Base-by-base conservation (phyloP, 495 filamentous ascomycete genomes). In the Durotheca rogersii region DNA sequence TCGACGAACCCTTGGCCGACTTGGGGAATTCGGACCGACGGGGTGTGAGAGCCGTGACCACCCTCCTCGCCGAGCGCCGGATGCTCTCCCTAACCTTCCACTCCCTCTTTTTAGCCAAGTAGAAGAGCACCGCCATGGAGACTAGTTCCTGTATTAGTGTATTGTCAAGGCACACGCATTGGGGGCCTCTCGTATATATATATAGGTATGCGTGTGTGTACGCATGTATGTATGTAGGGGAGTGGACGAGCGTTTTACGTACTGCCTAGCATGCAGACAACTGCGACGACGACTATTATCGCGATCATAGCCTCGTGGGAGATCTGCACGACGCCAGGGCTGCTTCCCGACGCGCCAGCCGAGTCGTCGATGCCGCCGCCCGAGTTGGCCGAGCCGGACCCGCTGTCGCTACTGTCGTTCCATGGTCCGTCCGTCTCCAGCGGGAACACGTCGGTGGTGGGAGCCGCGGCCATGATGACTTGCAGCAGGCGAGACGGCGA, bases 221-320 rank as follows among this genome's bases (percentile, higher is more conserved):
- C n/a, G n/a, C n/a, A n/a, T n/a, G n/a, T n/a, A n/a, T n/a, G n/a
- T n/a, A n/a, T n/a, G n/a, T n/a, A n/a, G n/a, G n/a, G n/a, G n/a
- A n/a, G n/a, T n/a, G n/a, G n/a, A n/a, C 12, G 6, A 31, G 31
- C 27, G n/a, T 37, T n/a, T n/a, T n/a, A 71, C 76, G 60, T 53
- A 80, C 81, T 78, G 57, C 82, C 83, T 45, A 78, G 59, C 6
- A 84, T 52, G 15, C 68, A 79, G 7, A 86, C 78, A 16, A 78
- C 50, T 2, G 76, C 73, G 15, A 82, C 81, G 1, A 84, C 77
- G 1, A 82, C 72, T 41, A 84, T 79, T 49, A 87, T 82, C 12
- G 81, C 82, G 32, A 80, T 72, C 44, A 87, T 66, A 1, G 72
- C 82, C 9, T 81, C 81, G 34, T 70, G 74, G 6, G 81, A 83